Conservation (phyloP, 352 stramenopile species). For the Halophytophthora batemanensis region DNA sequence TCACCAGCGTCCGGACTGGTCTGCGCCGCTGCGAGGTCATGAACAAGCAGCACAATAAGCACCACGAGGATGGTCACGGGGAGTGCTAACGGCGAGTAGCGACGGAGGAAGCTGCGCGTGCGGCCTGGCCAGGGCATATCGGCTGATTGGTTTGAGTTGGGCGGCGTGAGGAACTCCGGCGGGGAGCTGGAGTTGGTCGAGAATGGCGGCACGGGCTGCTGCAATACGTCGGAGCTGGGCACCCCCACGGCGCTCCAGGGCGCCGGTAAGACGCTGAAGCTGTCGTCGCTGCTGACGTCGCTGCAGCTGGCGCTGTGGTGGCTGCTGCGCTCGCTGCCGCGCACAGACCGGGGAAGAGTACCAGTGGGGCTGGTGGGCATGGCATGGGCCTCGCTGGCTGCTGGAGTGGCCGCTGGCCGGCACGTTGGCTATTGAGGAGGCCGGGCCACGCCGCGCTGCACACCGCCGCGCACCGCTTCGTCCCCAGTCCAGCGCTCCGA, state of each 20-base stretch:
- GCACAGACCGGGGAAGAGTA: not conserved
- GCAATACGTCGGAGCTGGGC: constrained; percentile 18
- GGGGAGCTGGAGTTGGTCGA: not conserved
- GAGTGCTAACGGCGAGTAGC: constrained; percentile 32
- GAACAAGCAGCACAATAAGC: constrained; percentile 31
- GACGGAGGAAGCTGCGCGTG: constrained; percentile 24
- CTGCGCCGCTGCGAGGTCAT: constrained; percentile 25
- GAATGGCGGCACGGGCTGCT: constrained; percentile 8
- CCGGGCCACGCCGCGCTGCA: too few relatives aligned
- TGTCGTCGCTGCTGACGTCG: not conserved
- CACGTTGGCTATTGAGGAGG: constrained; percentile 28
- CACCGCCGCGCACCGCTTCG: too few relatives aligned
- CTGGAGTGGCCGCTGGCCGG: constrained; percentile 7
- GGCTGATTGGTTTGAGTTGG: constrained; percentile 5
- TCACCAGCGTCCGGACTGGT: constrained; percentile 16
- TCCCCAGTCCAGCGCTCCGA: too few relatives aligned
- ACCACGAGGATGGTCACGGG: constrained; percentile 28
- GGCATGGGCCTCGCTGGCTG: constrained; percentile 20
- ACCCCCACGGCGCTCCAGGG: constrained; percentile 13
- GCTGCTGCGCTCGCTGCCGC: constrained; percentile 28
- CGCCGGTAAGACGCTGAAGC: constrained; percentile 6
- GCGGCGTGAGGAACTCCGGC: constrained; percentile 7
- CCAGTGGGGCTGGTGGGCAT: constrained; percentile 21
- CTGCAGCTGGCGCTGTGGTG: constrained; percentile 16
- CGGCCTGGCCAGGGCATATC: constrained; percentile 31